Conservation (phyloP, 768 basidiomycete genomes). For the Tylopilus plumbeoviolaceoides region DNA sequence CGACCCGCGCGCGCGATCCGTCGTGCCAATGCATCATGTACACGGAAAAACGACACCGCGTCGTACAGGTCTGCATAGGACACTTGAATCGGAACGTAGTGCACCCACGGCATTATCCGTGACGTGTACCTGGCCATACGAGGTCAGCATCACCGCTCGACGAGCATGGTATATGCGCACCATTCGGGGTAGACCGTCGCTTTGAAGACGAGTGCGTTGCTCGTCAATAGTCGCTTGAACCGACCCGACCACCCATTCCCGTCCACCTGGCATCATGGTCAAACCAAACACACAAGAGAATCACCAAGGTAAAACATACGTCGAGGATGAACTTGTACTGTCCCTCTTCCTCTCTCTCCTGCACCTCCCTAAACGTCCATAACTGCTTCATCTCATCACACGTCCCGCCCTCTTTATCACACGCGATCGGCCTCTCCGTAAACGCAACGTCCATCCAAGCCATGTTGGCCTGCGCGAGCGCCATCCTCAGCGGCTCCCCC, state of each 20-base stretch:
- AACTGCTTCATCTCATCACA: slow-evolving; percentile 43
- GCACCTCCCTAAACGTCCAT: slow-evolving; percentile 48
- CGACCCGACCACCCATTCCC: slow-evolving; percentile 70
- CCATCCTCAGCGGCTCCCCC: slow-evolving; percentile 31
- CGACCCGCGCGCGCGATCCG: slow-evolving; percentile 55
- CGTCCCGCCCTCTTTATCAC: slow-evolving; percentile 25
- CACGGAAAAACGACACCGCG: slow-evolving; percentile 67
- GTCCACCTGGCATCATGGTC: slow-evolving; percentile 42
- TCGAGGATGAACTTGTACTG: slow-evolving; percentile 60
- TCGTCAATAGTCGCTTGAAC: slow-evolving; percentile 61
- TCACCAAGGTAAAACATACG: slow-evolving; percentile 29
- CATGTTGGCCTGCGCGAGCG: slow-evolving; percentile 43
- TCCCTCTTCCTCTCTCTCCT: slow-evolving; percentile 46
- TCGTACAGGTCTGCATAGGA: slow-evolving; percentile 70
- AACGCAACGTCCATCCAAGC: slow-evolving; percentile 63
- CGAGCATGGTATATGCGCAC: slow-evolving; percentile 29
- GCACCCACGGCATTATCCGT: slow-evolving; percentile 63
- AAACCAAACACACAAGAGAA: not conserved
- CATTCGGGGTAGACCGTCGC: slow-evolving; percentile 73
- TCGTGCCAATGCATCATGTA: slow-evolving; percentile 55
- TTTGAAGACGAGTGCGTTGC: slow-evolving; percentile 64
- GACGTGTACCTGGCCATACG: slow-evolving; percentile 44
- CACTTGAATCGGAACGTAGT: slow-evolving; percentile 67
- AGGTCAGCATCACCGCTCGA: not conserved
- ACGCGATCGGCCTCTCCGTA: slow-evolving; percentile 41